These are phyloP conservation scores for Avicennia marina DNA, from an alignment of 257 asterid species.

Conservation along the genomic window DNA sequence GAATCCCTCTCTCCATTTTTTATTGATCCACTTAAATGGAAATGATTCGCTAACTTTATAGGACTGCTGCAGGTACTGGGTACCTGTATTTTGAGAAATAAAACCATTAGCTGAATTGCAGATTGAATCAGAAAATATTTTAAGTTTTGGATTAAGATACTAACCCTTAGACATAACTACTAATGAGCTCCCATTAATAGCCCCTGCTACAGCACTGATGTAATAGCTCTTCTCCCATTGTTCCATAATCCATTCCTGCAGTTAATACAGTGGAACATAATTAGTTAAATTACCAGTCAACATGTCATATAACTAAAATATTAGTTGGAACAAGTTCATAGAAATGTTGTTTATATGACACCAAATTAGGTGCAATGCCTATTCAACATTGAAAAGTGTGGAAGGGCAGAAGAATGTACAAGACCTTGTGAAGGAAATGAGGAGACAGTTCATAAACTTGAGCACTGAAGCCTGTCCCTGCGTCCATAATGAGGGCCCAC, in stretches of 20 bases:
- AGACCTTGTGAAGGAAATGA: constrained; percentile 63
- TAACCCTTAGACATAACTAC: constrained; percentile 72
- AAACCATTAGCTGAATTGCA: background rate
- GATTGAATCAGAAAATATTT: background rate
- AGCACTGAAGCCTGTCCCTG: constrained; percentile 61
- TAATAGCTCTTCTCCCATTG: constrained; percentile 64
- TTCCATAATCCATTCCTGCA: constrained; percentile 72
- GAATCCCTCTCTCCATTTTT: constrained; percentile 74
- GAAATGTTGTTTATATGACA: background rate
- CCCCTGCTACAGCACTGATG: constrained; percentile 69
- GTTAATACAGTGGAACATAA: constrained; percentile 10
- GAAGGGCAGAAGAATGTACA: background rate
- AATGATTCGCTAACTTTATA: constrained; percentile 68
- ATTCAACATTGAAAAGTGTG: background rate
- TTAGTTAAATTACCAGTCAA: too few species aligned
- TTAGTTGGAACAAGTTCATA: too few species aligned
- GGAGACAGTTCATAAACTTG: constrained; percentile 67
- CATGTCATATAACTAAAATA: too few species aligned
- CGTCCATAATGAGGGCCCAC: constrained; percentile 81
- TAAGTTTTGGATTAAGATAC: constrained; percentile 16
- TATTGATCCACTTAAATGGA: constrained; percentile 71
- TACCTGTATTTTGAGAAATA: constrained; percentile 33
- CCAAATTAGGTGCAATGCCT: background rate
- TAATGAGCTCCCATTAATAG: constrained; percentile 52
- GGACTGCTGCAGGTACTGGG: constrained; percentile 55